A percentile compares a stretch with the other conserved stretches of the same genome.
Conservation (phyloP, 805 yeast species). For the Candida odintsovae region DNA sequence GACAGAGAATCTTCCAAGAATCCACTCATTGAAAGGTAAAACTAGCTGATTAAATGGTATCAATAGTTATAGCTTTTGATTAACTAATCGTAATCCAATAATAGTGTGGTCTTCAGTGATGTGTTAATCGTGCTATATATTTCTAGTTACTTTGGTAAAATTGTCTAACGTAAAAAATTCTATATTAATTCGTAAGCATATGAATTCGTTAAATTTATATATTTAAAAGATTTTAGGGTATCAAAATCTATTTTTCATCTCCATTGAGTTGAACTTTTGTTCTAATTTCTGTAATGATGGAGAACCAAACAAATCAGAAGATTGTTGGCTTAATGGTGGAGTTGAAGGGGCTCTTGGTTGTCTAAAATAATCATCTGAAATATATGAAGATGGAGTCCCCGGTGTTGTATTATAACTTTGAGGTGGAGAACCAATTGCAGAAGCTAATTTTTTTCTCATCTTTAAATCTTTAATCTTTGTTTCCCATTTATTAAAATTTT, state of each 20-base stretch:
- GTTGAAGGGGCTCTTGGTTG: not conserved
- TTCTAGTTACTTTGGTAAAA: too few species aligned
- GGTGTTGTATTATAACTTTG: not conserved
- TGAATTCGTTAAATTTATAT: too few species aligned
- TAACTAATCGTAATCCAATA: too few species aligned
- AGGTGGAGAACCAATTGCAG: not conserved
- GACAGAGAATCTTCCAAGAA: too few species aligned
- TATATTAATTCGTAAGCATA: too few species aligned
- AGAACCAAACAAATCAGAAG: not conserved
- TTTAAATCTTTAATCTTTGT: slow-evolving; percentile 13
- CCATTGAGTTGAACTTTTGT: slow-evolving; percentile 5
- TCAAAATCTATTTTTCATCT: not conserved
- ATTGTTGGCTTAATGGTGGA: not conserved
- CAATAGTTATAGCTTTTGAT: too few species aligned
- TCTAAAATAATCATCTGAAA: not conserved
- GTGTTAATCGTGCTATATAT: too few species aligned
- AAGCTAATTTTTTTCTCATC: not conserved
- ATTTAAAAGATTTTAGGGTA: too few species aligned
- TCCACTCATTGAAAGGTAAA: too few species aligned
- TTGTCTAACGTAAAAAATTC: too few species aligned
- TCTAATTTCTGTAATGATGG: slow-evolving; percentile 11
- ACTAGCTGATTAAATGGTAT: too few species aligned
- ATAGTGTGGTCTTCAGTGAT: too few species aligned
- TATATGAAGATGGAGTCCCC: not conserved
- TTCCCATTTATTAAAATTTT: slow-evolving; percentile 22